phyloP scores from a whole-genome alignment of 1,284 basidiomycete genomes.

The Heliocybe sulcata region DNA sequence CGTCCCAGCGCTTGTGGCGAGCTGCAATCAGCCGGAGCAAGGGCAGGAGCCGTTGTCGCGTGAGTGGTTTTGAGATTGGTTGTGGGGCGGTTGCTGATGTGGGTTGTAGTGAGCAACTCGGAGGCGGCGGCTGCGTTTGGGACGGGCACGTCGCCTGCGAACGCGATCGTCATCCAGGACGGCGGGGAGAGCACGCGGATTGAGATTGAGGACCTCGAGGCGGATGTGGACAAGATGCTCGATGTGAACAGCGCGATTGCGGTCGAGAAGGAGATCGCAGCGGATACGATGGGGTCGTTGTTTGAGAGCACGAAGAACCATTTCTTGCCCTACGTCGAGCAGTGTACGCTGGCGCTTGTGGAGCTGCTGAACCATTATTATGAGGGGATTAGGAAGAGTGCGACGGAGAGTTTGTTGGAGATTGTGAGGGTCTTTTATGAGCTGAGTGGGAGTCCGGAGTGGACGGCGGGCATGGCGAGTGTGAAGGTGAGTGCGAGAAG shows the following conservation, averaged over 20 bases:
- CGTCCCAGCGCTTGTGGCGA: constrained; percentile 81
- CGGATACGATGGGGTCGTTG: constrained; percentile 91
- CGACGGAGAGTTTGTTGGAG: constrained; percentile 84
- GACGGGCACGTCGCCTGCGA: constrained; percentile 65
- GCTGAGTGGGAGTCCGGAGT: constrained; percentile 76
- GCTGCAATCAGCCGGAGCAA: constrained; percentile 82
- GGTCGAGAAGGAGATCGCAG: constrained; percentile 99
- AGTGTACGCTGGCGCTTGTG: constrained; percentile 76
- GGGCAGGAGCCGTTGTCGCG: constrained; percentile 50
- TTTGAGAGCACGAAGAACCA: constrained; percentile 79
- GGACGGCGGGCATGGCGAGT: constrained; percentile 68
- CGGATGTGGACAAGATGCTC: constrained; percentile 79
- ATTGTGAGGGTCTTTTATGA: constrained; percentile 93
- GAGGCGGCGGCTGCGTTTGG: constrained; percentile 54
- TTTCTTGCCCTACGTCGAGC: constrained; percentile 88
- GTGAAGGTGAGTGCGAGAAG: constrained; percentile 35
- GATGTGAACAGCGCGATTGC: constrained; percentile 96
- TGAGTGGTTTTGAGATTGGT: no score
- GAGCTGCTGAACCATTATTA: constrained; percentile 90
- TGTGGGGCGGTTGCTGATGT: constrained; percentile 2
- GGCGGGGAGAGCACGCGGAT: constrained; percentile 54
- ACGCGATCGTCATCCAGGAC: constrained; percentile 55
- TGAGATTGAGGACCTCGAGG: constrained; percentile 79
- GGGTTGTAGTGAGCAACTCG: constrained; percentile 34
- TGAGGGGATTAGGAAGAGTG: constrained; percentile 96